A percentile compares a stretch with the other conserved stretches of the same genome.
These are phyloP conservation scores for Pseudocercospora vitis DNA, from an alignment of 2,329 filamentous ascomycete genomes.

Conservation along the genomic window DNA sequence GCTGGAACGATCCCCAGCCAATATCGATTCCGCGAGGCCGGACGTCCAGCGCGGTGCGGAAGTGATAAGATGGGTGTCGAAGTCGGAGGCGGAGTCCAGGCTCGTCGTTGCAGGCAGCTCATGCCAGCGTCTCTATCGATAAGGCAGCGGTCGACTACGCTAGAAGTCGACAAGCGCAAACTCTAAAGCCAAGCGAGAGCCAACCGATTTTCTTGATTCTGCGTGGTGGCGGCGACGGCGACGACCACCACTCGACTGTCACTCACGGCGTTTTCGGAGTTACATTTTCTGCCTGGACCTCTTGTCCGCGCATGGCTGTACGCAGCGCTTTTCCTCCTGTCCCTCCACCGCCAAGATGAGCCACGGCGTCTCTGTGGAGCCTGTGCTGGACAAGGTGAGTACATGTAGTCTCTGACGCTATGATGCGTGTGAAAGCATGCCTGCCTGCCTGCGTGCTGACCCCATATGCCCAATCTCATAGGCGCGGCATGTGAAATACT, in stretches of 20 bases:
- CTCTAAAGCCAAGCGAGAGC: not conserved
- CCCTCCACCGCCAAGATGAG: conserved; percentile 8
- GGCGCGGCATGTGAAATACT: conserved; percentile 76
- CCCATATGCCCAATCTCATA: conserved; percentile 11
- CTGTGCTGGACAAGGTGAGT: conserved; percentile 22
- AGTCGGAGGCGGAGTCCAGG: not conserved
- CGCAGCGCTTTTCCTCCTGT: not conserved
- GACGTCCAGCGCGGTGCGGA: not conserved
- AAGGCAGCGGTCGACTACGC: not conserved
- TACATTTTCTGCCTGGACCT: not conserved
- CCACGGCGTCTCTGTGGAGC: conserved; percentile 14
- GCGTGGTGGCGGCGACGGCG: no score
- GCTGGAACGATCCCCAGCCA: not conserved
- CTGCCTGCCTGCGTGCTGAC: conserved; percentile 3
- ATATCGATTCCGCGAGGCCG: not conserved
- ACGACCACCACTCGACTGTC: not conserved
- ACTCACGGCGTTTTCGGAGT: not conserved
- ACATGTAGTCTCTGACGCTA: conserved; percentile 4
- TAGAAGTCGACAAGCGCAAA: not conserved
- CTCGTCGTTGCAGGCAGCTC: not conserved
- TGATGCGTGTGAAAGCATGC: not conserved
- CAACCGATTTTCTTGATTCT: not conserved
- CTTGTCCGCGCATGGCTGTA: not conserved
- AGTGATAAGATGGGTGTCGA: not conserved
- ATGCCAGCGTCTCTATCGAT: conserved; percentile 1